phyloP scores from a whole-genome alignment of 164 flowering plant species.

The Pachysandra terminalis region DNA sequence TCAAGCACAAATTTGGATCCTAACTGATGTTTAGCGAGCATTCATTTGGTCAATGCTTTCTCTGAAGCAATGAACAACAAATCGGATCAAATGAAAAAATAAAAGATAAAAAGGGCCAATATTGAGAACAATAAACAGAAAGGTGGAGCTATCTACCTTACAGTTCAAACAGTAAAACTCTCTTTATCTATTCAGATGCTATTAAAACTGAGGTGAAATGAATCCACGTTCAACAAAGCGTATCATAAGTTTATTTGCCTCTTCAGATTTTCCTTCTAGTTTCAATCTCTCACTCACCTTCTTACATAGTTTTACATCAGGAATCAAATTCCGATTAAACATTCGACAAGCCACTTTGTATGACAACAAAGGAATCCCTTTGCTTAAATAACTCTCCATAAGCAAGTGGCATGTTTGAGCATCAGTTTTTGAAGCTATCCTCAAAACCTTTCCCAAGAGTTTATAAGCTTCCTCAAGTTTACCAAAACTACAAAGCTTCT shows the following conservation, averaged over 20 bases:
- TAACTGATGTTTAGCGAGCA: too few species aligned
- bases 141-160: not conserved
- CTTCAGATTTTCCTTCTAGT: conserved; percentile 46
- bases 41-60: too few species aligned
- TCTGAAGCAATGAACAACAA: too few species aligned
- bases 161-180: not conserved
- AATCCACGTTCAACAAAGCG: conserved; percentile 78
- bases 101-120: not conserved
- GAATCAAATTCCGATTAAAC: conserved; percentile 78
- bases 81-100: too few species aligned
- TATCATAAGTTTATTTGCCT: conserved; percentile 73
- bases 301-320: conserved; percentile 72
- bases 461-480: conserved; percentile 70
- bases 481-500: conserved; percentile 77
- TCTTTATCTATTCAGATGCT: not conserved
- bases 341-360: conserved; percentile 82
- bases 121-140: not conserved
- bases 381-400: conserved; percentile 58
- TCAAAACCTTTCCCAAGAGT: conserved; percentile 61
- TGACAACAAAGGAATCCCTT: conserved; percentile 51
- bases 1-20: too few species aligned
- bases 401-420: conserved; percentile 69
- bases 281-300: conserved; percentile 53
- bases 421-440: conserved; percentile 67
- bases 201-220: conserved; percentile 26